These are phyloP conservation scores for Globisporangium ultimum DNA, from an alignment of 352 stramenopile species.

Conservation along the genomic window DNA sequence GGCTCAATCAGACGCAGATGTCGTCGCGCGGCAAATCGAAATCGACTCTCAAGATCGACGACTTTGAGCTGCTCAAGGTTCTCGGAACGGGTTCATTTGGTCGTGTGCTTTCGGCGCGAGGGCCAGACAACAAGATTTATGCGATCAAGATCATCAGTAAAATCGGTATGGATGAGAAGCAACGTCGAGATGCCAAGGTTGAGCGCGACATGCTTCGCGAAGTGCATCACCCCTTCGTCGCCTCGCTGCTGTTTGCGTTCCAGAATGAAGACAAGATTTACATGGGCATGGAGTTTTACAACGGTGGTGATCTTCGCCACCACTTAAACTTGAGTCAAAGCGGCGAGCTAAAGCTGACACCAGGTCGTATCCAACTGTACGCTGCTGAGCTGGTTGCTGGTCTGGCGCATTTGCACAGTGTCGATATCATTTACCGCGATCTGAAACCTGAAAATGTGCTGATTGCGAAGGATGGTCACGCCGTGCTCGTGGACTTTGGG, in stretches of 20 bases:
- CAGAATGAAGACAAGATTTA: constrained; percentile 98
- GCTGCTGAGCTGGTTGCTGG: constrained; percentile 79
- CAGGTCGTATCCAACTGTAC: constrained; percentile 79
- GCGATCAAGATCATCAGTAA: constrained; percentile 90
- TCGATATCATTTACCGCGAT: constrained; percentile 89
- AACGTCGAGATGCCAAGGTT: constrained; percentile 79
- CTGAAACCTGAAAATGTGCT: constrained; percentile 89
- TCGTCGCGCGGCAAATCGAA: constrained; percentile 62
- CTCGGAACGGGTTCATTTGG: constrained; percentile 83
- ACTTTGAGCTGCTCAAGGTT: constrained; percentile 87
- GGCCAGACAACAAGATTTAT: constrained; percentile 64
- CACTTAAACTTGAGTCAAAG: constrained; percentile 73
- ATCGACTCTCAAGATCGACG: constrained; percentile 78
- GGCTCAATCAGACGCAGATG: constrained; percentile 24
- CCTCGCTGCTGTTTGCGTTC: constrained; percentile 96
- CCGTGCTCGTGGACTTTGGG: constrained; percentile 90
- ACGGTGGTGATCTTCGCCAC: constrained; percentile 93
- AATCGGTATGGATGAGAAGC: constrained; percentile 84
- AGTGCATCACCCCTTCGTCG: constrained; percentile 96
- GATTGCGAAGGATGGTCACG: constrained; percentile 85
- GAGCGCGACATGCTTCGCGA: constrained; percentile 95
- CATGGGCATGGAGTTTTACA: constrained; percentile 98
- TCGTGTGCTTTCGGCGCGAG: constrained; percentile 75
- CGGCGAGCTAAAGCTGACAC: constrained; percentile 62
- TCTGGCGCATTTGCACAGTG: constrained; percentile 84